Evolutionary conservation across 495 filamentous ascomycete species (phyloP), one percentile per base, ranked within the genome.

Genomic region (Hypomontagnella monticulosa): DNA sequence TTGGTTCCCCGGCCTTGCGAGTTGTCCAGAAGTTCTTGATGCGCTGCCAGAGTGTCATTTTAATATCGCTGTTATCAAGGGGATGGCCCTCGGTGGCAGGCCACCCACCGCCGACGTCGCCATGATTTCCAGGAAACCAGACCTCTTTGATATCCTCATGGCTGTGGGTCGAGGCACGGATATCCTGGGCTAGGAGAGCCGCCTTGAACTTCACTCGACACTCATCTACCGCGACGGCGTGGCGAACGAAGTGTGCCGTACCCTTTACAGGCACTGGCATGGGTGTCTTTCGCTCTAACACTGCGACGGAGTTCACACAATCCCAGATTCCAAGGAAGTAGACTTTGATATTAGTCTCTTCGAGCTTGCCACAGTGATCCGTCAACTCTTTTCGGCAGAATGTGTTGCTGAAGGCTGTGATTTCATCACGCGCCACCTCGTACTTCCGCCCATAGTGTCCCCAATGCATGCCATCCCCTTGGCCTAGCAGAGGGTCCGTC

Each of bases 261-360:
- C 71, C 60, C 44, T 62, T 62, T 9, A 75, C 60, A 1, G 66
- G 66, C 7, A 73, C 57, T 3, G 66, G 62, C 23, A 87, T 84
- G 58, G 89, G 89, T 56, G 67, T 47, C 27, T 65, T 66, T 23
- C 63, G 40, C 56, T 70, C 69, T 14, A 77, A 4, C 66, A 74
- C 32, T 53, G 71, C 50, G 2, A 82, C 75, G 6, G 75, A 79
- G 58, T 78, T 79, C 15, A 83, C 80, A 40, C 72, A 76, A 61
- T 83, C 80, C 59, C 79, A 82, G 20, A 82, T 66, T 1, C 80
- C 79, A 9, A 81, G 74, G 57, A 82, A 81, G 40, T 59, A 69
- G 18, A 71, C 69, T 42, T 71, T 73, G 38, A 73, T 68, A 15
- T 72, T 72, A n/a, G n/a, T 58, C 10, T 70, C 70, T 30, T 70